Conservation (phyloP, 1,284 basidiomycete species). For the Schizophyllum amplum region DNA sequence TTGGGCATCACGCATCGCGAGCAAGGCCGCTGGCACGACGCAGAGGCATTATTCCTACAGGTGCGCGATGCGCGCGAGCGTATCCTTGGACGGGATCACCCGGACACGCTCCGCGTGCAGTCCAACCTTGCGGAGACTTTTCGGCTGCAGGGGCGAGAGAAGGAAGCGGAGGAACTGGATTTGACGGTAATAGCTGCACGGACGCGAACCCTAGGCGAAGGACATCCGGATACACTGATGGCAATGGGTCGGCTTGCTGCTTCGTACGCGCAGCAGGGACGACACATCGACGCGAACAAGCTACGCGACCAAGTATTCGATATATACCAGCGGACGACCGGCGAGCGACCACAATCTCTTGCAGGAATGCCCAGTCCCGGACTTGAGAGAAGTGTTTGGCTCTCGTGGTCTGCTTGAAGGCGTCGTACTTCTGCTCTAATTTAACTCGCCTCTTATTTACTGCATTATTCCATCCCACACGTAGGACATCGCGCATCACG, state of each 20-base stretch:
- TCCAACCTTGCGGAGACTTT: background rate
- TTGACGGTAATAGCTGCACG: background rate
- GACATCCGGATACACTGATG: constrained; percentile 4
- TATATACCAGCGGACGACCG: background rate
- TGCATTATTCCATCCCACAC: too few species aligned
- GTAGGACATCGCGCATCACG: too few species aligned
- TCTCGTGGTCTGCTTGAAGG: background rate
- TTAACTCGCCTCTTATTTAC: too few species aligned
- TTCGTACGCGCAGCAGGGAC: constrained; percentile 1
- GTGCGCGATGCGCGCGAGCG: background rate
- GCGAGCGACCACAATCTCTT: background rate
- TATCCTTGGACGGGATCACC: constrained; percentile 3
- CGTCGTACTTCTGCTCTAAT: too few species aligned
- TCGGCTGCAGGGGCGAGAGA: background rate
- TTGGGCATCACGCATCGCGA: background rate
- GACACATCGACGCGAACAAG: background rate
- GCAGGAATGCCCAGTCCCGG: background rate
- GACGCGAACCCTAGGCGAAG: background rate
- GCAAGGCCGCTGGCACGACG: background rate
- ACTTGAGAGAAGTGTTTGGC: background rate
- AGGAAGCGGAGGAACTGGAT: constrained; percentile 1
- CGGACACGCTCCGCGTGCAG: constrained; percentile 2
- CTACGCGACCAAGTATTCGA: background rate
- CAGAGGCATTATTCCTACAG: background rate
- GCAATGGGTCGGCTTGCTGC: background rate